A percentile compares a stretch with the other conserved stretches of the same genome.
These are phyloP conservation scores for Populus hybrid DNA, from an alignment of 441 rosid genomes.

Conservation along the genomic window DNA sequence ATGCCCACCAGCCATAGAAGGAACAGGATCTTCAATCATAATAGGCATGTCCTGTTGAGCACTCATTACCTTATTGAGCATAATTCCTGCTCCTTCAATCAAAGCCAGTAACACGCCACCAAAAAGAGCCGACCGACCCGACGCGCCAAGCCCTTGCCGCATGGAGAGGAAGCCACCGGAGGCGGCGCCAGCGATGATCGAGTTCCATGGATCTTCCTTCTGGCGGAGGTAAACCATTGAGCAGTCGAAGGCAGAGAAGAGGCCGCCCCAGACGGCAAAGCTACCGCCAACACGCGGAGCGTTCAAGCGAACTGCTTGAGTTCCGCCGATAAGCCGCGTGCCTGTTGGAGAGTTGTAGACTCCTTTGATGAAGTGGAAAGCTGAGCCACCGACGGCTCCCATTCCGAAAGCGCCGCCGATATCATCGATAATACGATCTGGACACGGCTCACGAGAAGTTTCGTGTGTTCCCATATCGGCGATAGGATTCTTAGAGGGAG, in stretches of 20 bases:
- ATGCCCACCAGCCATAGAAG: constrained; percentile 24
- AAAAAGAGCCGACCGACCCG: constrained; percentile 44
- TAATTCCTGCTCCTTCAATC: constrained; percentile 75
- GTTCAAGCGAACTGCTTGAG: constrained; percentile 72
- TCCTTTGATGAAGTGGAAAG: constrained; percentile 61
- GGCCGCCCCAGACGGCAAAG: constrained; percentile 84
- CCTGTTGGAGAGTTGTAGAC: constrained; percentile 61
- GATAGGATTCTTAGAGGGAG: neutral
- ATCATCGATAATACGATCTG: constrained; percentile 75
- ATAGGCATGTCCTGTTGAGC: constrained; percentile 37
- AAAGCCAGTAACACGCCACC: constrained; percentile 67
- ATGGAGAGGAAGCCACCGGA: constrained; percentile 71
- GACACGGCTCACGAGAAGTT: constrained; percentile 66
- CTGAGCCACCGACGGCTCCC: constrained; percentile 83
- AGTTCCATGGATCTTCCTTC: constrained; percentile 94
- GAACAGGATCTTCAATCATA: constrained; percentile 36
- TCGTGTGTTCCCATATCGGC: constrained; percentile 63
- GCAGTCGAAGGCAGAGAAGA: constrained; percentile 79
- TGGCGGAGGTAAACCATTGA: constrained; percentile 72
- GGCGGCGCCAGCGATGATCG: constrained; percentile 79
- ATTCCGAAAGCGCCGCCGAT: constrained; percentile 79
- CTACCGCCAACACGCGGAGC: constrained; percentile 51
- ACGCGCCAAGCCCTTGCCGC: constrained; percentile 61
- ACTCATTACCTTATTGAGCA: constrained; percentile 42
- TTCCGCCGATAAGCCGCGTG: constrained; percentile 55